Evolutionary conservation across 257 asterid genomes (phyloP).

Genomic region (Nicotiana tomentosiformis): DNA sequence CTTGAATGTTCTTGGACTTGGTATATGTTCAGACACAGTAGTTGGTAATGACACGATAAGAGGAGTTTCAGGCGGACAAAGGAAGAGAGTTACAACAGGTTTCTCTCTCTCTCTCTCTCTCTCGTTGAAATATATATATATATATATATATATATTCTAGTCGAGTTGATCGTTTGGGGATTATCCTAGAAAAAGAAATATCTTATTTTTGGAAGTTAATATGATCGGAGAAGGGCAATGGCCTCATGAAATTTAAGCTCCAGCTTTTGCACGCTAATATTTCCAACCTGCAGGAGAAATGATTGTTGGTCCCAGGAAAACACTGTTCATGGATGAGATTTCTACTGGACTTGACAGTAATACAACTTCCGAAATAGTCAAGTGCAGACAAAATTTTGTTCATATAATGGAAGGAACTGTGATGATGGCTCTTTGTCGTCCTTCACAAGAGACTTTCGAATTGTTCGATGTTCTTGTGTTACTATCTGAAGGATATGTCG

Average conservation of each 20-base stretch:
- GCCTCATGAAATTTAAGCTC: neutral
- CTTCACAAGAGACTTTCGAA: too few species aligned
- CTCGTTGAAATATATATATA: too few species aligned
- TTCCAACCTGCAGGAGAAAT: slow-evolving; percentile 53
- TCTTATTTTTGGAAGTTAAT: neutral
- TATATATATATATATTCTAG: neutral
- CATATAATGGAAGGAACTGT: slow-evolving; percentile 86
- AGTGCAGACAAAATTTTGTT: slow-evolving; percentile 71
- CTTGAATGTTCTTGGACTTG: slow-evolving; percentile 85
- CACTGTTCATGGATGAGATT: slow-evolving; percentile 91
- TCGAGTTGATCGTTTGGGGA: neutral
- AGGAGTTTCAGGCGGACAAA: slow-evolving; percentile 90
- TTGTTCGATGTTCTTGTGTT: slow-evolving; percentile 73
- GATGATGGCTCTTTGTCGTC: slow-evolving; percentile 39
- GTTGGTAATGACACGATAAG: slow-evolving; percentile 88
- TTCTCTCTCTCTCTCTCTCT: neutral
- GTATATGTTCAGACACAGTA: slow-evolving; percentile 66
- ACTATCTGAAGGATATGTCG: slow-evolving; percentile 71
- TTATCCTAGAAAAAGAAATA: neutral
- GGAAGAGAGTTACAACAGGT: slow-evolving; percentile 84
- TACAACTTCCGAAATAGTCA: slow-evolving; percentile 80
- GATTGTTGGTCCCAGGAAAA: slow-evolving; percentile 88
- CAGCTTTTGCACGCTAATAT: neutral
- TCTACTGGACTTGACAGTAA: slow-evolving; percentile 94
- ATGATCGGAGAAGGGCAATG: neutral